A percentile compares a stretch with the other conserved stretches of the same genome.
These are phyloP conservation scores for Ceratobasidium sp. DNA, from an alignment of 1,284 basidiomycete species.

Conservation along the genomic window DNA sequence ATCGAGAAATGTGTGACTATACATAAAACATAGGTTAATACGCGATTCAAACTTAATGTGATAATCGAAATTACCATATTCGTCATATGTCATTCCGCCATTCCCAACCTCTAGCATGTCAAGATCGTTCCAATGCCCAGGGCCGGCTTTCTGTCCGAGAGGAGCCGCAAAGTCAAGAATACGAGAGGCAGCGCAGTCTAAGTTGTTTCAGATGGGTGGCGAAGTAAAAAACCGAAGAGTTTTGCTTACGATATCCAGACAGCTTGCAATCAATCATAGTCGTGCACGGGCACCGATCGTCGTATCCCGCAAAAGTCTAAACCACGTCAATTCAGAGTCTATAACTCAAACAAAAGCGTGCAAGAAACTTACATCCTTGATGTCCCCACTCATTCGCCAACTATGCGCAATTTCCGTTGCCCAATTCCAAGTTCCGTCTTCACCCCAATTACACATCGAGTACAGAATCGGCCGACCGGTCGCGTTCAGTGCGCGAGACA, in stretches of 20 bases:
- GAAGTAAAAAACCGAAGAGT: background rate
- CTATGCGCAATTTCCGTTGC: conserved; percentile 63
- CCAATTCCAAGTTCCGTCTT: conserved; percentile 65
- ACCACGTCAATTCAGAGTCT: background rate
- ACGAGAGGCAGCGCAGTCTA: conserved; percentile 49
- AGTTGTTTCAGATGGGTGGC: background rate
- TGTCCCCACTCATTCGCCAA: conserved; percentile 65
- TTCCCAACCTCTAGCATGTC: conserved; percentile 64
- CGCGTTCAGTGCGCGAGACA: conserved; percentile 66
- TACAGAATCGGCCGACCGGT: conserved; percentile 67
- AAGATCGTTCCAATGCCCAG: conserved; percentile 62
- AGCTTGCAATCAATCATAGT: conserved; percentile 62
- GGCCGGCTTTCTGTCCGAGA: conserved; percentile 61
- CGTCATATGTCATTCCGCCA: conserved; percentile 63
- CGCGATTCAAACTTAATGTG: background rate
- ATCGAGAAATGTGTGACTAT: conserved; percentile 62
- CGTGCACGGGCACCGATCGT: conserved; percentile 63
- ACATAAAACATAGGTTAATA: background rate
- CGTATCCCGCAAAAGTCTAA: conserved; percentile 61
- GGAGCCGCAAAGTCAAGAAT: conserved; percentile 58
- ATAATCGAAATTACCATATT: conserved; percentile 20
- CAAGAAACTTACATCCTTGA: conserved; percentile 58
- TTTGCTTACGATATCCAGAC: conserved; percentile 57
- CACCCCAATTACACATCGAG: conserved; percentile 68
- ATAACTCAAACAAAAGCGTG: conserved; percentile 31